Conservation (phyloP, 2,329 filamentous ascomycete genomes). For the Verticillium longisporum region DNA sequence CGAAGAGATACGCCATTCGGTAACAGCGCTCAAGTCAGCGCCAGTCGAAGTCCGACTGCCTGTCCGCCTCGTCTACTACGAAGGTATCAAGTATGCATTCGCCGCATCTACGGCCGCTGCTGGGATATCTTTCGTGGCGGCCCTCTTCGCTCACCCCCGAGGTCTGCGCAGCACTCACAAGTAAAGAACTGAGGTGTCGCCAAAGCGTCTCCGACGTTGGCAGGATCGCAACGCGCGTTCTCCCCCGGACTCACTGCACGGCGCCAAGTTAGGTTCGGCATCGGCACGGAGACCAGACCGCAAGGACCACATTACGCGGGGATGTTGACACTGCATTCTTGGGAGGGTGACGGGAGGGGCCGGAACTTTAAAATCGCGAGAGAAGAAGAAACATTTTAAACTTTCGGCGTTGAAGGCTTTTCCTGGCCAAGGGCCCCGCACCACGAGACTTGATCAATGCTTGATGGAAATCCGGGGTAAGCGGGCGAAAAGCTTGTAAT, state of each 20-base stretch:
- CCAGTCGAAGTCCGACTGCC: constrained; percentile 49
- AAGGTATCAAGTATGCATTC: constrained; percentile 50
- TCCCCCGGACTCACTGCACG: neutral
- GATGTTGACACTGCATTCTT: neutral
- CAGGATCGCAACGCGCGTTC: neutral
- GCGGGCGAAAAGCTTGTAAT: neutral
- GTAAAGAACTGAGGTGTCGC: neutral
- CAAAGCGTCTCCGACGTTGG: neutral
- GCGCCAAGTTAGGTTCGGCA: neutral
- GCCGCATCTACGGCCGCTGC: constrained; percentile 46
- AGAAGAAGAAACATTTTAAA: neutral
- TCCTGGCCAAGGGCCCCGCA: neutral
- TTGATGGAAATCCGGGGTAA: neutral
- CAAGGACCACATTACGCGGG: neutral
- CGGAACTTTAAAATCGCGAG: neutral
- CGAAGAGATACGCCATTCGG: constrained; percentile 54
- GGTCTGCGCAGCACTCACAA: constrained; percentile 23
- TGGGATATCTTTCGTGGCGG: constrained; percentile 30
- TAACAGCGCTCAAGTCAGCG: constrained; percentile 45
- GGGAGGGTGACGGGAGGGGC: neutral
- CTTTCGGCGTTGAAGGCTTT: neutral
- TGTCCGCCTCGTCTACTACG: constrained; percentile 52
- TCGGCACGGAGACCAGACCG: neutral
- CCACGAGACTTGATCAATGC: neutral
- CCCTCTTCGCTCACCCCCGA: constrained; percentile 21